Evolutionary conservation across 2,329 filamentous ascomycete species (phyloP), one percentile per base, ranked within the genome.

Genomic region (Phyllosticta paracitricarpa): DNA sequence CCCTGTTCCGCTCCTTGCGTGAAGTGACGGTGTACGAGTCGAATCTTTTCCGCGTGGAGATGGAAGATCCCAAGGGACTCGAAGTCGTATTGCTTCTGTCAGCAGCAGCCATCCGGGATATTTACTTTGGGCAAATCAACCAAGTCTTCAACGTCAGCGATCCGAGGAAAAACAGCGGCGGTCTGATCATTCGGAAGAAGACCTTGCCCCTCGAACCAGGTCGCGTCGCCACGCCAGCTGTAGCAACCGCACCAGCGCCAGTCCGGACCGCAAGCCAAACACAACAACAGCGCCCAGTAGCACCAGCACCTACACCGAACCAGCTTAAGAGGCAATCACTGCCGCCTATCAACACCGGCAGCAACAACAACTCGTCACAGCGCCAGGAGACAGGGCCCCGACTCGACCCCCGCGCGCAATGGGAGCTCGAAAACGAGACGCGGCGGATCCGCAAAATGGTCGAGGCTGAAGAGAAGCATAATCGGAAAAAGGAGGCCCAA

Each of bases 21-120:
- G 89, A 92, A 67, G 75, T 97, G 62, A 96, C 92, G 1, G 82
- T 99, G 52, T 97, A 97, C 77, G 89, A 99, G 74, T 89, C 93
- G 4, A 97, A 97, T 71, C 80, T 97, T 70, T 87, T 88, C 64
- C 82, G 94, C 6, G 88, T 97, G 10, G 92, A 97, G 53, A 85
- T 97, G 64, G 91, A 99, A 73, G 94, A 99, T 74, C 85, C 88
- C 62, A 97, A 97, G 73, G 94, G 94, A 0, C 78, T 97, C 3
- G 94, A 99, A 71, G 83, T 97, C 1, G 86, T 92, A 1, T 75
- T 97, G 24, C 69, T 87, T 28, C 75, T 87, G 0, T 77, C 82
- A 17, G 83, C 82, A 0, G 77, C 83, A 1, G 82, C 84, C 12
- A 85, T 87, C 62, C 78, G 82, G 25, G 84, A 87, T 66, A 74